A percentile compares a stretch with the other conserved stretches of the same genome.
Conservation (phyloP, 192 early-diverging fungal species). For the Dissophora globulifera region DNA sequence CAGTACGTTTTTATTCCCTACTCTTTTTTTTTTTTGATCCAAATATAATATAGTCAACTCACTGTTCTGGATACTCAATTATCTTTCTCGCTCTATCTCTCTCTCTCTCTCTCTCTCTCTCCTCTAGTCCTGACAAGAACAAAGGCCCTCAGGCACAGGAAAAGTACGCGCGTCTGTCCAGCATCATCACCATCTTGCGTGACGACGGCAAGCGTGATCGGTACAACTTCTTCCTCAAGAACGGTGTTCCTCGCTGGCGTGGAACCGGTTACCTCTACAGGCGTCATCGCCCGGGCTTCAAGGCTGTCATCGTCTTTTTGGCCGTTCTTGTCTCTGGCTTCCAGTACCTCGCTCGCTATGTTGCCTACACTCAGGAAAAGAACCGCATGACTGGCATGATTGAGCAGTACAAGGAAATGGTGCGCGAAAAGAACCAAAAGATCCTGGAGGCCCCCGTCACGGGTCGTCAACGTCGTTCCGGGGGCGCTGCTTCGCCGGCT, state of each 20-base stretch:
- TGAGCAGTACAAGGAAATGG: conserved; percentile 56
- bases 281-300: conserved; percentile 79
- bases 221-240: conserved; percentile 84
- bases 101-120: not conserved
- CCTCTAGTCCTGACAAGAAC: conserved; percentile 77
- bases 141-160: conserved; percentile 61
- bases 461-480: conserved; percentile 55
- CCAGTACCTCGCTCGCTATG: conserved; percentile 71
- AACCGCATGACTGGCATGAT: conserved; percentile 61
- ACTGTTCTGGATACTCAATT: too few relatives aligned
- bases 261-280: conserved; percentile 80
- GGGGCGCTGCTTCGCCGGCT: conserved; percentile 50
- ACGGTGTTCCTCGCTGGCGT: conserved; percentile 83
- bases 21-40: too few relatives aligned
- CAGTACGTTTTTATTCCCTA: conserved; percentile 71
- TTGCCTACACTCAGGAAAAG: conserved; percentile 71
- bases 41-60: too few relatives aligned
- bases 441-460: conserved; percentile 43
- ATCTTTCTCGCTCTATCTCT: too few relatives aligned
- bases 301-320: conserved; percentile 64
- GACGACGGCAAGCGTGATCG: conserved; percentile 69
- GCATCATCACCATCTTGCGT: conserved; percentile 74
- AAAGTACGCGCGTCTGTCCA: conserved; percentile 71
- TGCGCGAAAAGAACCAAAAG: conserved; percentile 50
- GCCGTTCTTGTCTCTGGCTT: conserved; percentile 63